Evolutionary conservation across 2,329 filamentous ascomycete species (phyloP).

Genomic region (Apiospora saccharicola): DNA sequence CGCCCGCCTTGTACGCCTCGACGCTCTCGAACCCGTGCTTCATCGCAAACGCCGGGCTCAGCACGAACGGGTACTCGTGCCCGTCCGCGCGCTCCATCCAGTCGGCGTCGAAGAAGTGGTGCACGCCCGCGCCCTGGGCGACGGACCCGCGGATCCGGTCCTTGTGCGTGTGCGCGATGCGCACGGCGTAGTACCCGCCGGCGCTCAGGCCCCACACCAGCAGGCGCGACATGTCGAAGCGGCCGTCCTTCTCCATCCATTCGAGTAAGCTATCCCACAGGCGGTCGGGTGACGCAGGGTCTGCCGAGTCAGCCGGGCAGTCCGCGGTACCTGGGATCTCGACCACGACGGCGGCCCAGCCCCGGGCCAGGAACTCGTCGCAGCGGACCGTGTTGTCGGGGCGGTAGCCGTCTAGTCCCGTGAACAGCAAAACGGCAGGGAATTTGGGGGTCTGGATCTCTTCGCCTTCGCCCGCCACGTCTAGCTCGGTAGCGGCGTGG

Average conservation of each 20-base stretch:
- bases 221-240: slow-evolving; percentile 64
- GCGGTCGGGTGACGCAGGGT: slow-evolving; percentile 66
- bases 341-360: slow-evolving; percentile 68
- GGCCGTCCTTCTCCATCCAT: slow-evolving; percentile 58
- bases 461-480: background rate
- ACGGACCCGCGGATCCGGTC: slow-evolving; percentile 60
- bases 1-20: slow-evolving; percentile 61
- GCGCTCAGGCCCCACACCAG: slow-evolving; percentile 70
- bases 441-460: slow-evolving; percentile 34
- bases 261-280: slow-evolving; percentile 68
- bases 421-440: slow-evolving; percentile 64
- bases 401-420: slow-evolving; percentile 68
- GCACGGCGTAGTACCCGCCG: slow-evolving; percentile 73
- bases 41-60: slow-evolving; percentile 62
- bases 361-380: slow-evolving; percentile 67
- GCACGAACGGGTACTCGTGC: slow-evolving; percentile 71
- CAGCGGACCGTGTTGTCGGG: slow-evolving; percentile 68
- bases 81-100: slow-evolving; percentile 70
- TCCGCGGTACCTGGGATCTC: slow-evolving; percentile 75
- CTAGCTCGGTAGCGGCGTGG: slow-evolving; percentile 26
- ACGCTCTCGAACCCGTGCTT: slow-evolving; percentile 68
- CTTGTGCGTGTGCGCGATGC: slow-evolving; percentile 72
- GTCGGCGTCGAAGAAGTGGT: slow-evolving; percentile 65
- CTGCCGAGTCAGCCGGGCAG: slow-evolving; percentile 68
- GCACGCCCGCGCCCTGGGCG: slow-evolving; percentile 69